Conservation (phyloP, 345 rosid genomes). For the Passiflora organensis region DNA sequence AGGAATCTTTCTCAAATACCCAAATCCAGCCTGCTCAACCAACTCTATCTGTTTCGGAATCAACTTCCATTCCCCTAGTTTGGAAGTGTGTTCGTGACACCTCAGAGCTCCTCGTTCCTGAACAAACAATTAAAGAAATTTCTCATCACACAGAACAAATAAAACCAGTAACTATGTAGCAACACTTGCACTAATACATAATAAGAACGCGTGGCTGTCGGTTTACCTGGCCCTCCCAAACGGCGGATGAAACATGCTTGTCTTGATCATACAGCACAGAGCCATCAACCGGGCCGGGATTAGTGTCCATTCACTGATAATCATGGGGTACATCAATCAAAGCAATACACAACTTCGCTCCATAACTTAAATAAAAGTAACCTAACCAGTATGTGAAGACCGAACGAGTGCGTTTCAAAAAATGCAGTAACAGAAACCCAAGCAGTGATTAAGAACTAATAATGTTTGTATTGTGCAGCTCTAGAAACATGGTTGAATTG, state of each 20-base stretch:
- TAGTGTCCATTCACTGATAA: conserved; percentile 45
- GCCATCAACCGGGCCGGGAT: conserved; percentile 67
- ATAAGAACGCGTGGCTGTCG: too few relatives aligned
- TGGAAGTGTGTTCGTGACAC: conserved; percentile 96
- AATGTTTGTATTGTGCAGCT: too few relatives aligned
- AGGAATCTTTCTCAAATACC: conserved; percentile 75
- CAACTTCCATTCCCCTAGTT: conserved; percentile 87
- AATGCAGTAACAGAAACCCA: background rate
- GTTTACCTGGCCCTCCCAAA: conserved; percentile 33
- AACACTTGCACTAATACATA: too few relatives aligned
- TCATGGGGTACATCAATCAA: background rate
- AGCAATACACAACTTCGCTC: conserved; percentile 11
- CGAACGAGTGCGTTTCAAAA: background rate
- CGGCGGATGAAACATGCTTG: conserved; percentile 27
- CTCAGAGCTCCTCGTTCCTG: conserved; percentile 97
- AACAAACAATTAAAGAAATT: background rate
- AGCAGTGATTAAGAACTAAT: background rate
- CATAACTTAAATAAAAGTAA: background rate
- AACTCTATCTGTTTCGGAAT: conserved; percentile 61
- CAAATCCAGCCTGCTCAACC: conserved; percentile 88
- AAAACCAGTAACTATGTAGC: background rate
- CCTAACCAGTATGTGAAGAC: background rate
- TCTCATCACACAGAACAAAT: background rate
- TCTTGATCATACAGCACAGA: conserved; percentile 32
- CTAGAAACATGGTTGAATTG: too few relatives aligned